Conservation (phyloP, 371 early-diverging fungal species). For the Rhizopus microsporus region DNA sequence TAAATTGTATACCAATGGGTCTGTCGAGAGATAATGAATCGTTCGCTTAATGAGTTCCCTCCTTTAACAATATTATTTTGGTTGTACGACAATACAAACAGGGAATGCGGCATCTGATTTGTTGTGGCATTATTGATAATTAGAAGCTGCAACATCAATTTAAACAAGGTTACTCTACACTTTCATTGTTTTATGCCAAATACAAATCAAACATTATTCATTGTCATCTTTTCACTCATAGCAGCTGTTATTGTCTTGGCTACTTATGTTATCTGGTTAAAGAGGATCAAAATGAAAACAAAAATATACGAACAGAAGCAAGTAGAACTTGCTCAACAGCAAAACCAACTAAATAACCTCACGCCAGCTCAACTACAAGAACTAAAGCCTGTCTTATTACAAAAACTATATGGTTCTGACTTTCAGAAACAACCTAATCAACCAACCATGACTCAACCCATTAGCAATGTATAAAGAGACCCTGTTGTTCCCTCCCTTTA, state of each 20-base stretch:
- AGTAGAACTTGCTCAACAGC: constrained; percentile 18
- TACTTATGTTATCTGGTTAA: constrained; percentile 28
- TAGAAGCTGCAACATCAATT: background rate
- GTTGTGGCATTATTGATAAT: background rate
- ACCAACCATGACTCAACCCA: too few species aligned
- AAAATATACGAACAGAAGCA: constrained; percentile 19
- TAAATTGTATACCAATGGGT: too few species aligned
- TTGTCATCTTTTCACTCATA: constrained; percentile 23
- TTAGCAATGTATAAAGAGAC: too few species aligned
- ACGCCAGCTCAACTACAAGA: constrained; percentile 20
- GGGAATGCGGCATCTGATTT: too few species aligned
- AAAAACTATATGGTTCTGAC: constrained; percentile 18
- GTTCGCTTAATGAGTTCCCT: too few species aligned
- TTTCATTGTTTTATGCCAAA: constrained; percentile 15
- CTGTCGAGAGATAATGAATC: too few species aligned
- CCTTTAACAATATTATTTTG: too few species aligned
- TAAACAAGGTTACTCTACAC: background rate
- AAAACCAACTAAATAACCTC: constrained; percentile 1
- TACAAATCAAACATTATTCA: constrained; percentile 23
- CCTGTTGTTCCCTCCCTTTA: too few species aligned
- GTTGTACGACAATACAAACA: too few species aligned
- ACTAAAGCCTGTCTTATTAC: constrained; percentile 25
- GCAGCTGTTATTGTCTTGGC: constrained; percentile 14
- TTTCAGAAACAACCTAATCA: constrained; percentile 4
- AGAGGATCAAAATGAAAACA: constrained; percentile 19